These are phyloP conservation scores for Liriodendron chinense DNA, from an alignment of 164 flowering plant species.

Conservation along the genomic window DNA sequence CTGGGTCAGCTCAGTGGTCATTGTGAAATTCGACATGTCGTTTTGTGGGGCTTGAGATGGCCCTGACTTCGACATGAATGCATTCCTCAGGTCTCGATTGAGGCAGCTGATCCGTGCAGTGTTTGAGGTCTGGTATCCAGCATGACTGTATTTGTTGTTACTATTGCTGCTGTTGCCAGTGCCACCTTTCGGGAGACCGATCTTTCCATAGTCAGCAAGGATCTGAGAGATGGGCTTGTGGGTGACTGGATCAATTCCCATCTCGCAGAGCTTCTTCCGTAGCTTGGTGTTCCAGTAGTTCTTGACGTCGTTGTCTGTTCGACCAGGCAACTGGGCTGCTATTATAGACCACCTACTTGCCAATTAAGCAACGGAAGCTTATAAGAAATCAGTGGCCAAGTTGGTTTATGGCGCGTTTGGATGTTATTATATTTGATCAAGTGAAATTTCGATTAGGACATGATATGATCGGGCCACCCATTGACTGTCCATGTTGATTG, in stretches of 20 bases:
- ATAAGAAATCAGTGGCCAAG: neutral
- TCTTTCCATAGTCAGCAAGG: constrained; percentile 67
- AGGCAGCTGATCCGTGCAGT: constrained; percentile 27
- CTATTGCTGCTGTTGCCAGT: neutral
- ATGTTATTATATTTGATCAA: too few species aligned
- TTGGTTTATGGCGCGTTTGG: too few species aligned
- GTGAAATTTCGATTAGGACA: too few species aligned
- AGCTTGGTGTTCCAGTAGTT: constrained; percentile 84
- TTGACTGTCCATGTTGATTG: too few species aligned
- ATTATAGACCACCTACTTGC: constrained; percentile 73
- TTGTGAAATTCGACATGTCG: constrained; percentile 7
- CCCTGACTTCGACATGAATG: constrained; percentile 31
- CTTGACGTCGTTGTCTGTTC: constrained; percentile 87
- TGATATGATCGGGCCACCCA: neutral
- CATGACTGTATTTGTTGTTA: neutral
- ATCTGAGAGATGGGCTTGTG: constrained; percentile 86
- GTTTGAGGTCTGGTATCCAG: neutral
- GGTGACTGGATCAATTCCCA: constrained; percentile 90
- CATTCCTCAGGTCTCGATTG: constrained; percentile 45
- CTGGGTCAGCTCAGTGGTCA: constrained; percentile 19
- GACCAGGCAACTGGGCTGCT: constrained; percentile 82
- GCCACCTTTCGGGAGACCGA: constrained; percentile 38
- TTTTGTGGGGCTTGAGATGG: constrained; percentile 11
- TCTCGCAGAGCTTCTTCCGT: constrained; percentile 63
- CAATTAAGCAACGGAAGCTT: neutral